These are phyloP conservation scores for Talaromyces sp. DNA, from an alignment of 2,329 filamentous ascomycete genomes.

Conservation along the genomic window DNA sequence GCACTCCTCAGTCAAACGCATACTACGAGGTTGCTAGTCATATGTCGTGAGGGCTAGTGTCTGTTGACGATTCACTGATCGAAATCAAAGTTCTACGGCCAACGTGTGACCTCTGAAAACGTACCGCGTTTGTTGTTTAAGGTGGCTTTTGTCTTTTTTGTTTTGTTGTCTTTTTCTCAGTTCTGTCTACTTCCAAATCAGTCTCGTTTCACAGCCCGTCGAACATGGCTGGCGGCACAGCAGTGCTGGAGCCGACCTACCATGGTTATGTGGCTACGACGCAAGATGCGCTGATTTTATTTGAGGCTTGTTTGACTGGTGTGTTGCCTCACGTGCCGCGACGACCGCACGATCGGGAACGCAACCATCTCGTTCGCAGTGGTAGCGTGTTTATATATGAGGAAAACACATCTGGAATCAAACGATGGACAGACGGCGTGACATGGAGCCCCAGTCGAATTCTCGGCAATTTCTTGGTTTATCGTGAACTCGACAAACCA, in stretches of 20 bases:
- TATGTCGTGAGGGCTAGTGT: neutral
- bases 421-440: slow-evolving; percentile 89
- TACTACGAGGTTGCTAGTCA: neutral
- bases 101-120: neutral
- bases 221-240: slow-evolving; percentile 43
- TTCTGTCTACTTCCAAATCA: neutral
- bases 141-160: slow-evolving; percentile 10
- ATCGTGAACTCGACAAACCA: slow-evolving; percentile 73
- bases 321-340: slow-evolving; percentile 72
- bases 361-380: slow-evolving; percentile 71
- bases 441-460: slow-evolving; percentile 89
- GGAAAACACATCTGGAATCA: slow-evolving; percentile 85
- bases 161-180: neutral
- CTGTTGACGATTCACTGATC: neutral
- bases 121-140: neutral
- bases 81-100: neutral
- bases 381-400: slow-evolving; percentile 91
- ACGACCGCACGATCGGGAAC: slow-evolving; percentile 81
- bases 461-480: slow-evolving; percentile 78
- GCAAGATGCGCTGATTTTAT: slow-evolving; percentile 72
- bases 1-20: neutral
- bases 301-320: slow-evolving; percentile 74
- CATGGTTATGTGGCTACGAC: slow-evolving; percentile 66
- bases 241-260: slow-evolving; percentile 62
- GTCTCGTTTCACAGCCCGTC: neutral